Base-by-base conservation (phyloP, 345 rosid genomes). In the Lepidium didymum region DNA sequence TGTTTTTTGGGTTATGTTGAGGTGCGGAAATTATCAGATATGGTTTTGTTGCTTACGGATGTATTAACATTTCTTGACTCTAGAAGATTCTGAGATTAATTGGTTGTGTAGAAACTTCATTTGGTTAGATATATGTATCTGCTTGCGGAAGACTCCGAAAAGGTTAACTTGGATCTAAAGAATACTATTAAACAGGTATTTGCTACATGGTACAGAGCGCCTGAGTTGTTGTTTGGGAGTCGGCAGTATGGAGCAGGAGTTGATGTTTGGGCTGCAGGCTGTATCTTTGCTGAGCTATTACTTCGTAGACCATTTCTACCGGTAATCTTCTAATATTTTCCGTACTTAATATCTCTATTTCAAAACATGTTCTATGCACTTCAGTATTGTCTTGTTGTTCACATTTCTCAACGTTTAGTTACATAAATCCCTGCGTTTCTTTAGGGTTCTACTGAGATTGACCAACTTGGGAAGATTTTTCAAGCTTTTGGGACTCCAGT, bases 251-350 rank as follows among this genome's bases (percentile, higher is more conserved):
- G 83, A 46, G 74, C 84, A 33, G 83, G 80, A 18, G 88, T 84
- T 78, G 88, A 84, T 82, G 86, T 84, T 7, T 82, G 84, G 88
- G 88, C 88, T 65, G 88, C 86, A 35, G 88, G 81, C 14, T 84
- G 86, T 67, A 80, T 84, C 69, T 84, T 84, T 55, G 88, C 88
- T 12, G 86, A 84, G 74, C 84, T 84, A 14, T 67, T 84, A 54
- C 81, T 74, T 31, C 88, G 86, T 40, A 38, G 80, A 47, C 88
- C 86, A 13, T 84, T 84, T 76, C 49, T 84, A 51, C 86, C 80
- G 31, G 88, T 84, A 58, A 67, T 7, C 0, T 35, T 62, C 43
- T 31, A 7, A 29, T 49, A 53, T 8, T 4, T 3, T 27, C 34
- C 7, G 5, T 23, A 40, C 23, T 37, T 1, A 1, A 4, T 64